Evolutionary conservation across 164 flowering plant species (phyloP), one percentile per base, ranked within the genome.

Genomic region (Kalanchoe fedtschenkoi): DNA sequence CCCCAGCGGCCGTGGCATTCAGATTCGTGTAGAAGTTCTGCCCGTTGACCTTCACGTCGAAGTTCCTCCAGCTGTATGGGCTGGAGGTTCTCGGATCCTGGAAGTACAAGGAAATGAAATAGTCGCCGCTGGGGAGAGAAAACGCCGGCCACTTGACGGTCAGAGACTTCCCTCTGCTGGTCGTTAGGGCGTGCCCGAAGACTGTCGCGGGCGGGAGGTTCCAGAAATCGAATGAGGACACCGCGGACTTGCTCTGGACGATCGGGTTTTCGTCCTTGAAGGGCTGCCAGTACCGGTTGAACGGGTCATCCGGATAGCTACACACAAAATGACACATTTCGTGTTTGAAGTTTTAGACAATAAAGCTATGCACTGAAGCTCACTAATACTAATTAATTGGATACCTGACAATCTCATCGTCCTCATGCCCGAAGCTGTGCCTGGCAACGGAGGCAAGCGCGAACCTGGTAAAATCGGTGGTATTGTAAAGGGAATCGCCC

Each of bases 301-400:
- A 91, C 41, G 66, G 67, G 70, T 95, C 99, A 73, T 95, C 97
- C 78, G 97, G 99, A 76, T 62, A 95, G 47, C 97, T 95, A 82
- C 65, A 71, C 69, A 71, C 58, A 64, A 44, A 26, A n/a, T n/a
- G n/a, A n/a, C n/a, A n/a, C n/a, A n/a, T n/a, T n/a, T 32, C n/a
- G 26, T 4, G 66, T 68, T 32, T 46, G 17, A 29, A 55, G 34
- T 68, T 43, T 35, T 61, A 37, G 63, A 74, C 53, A 65, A 44
- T 6, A 28, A 7, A 26, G n/a, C n/a, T n/a, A n/a, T 46, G 2
- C 42, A 58, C 30, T 32, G 1, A 34, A 11, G 22, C 0, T 21
- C 19, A 28, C 2, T 10, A 19, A 2, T 22, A 15, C 26, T n/a
- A 15, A 58, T 9, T 0, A 58, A 13, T 17, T 5, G n/a, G 26